These are phyloP conservation scores for Isoetes taiwanensis DNA, from an alignment of 75 land plant species.

Conservation along the genomic window DNA sequence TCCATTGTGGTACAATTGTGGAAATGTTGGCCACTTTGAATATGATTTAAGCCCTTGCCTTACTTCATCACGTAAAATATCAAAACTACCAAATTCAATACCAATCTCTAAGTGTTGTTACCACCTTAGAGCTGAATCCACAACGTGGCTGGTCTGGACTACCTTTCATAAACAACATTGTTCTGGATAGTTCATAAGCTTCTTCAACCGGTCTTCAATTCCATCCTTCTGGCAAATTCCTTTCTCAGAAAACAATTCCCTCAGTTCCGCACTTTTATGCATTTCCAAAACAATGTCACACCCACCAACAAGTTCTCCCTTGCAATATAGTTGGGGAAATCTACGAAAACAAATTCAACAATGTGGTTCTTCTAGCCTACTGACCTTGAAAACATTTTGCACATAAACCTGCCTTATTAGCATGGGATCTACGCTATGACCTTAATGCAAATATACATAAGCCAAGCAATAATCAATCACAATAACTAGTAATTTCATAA, in stretches of 20 bases:
- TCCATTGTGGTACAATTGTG: constrained; percentile 86
- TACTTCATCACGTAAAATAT: constrained; percentile 64
- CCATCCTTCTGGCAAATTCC: constrained; percentile 34
- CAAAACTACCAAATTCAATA: constrained; percentile 55
- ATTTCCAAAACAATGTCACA: no score
- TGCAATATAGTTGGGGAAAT: no score
- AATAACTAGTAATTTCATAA: no score
- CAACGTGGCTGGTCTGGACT: constrained; percentile 63
- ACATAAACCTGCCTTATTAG: no score
- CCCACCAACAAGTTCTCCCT: no score
- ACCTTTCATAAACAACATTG: constrained; percentile 79
- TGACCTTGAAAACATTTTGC: no score
- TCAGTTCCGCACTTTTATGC: no score
- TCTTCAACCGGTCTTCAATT: constrained; percentile 48
- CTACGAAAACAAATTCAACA: no score
- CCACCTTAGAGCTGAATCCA: constrained; percentile 89
- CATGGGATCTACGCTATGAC: no score
- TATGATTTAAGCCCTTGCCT: constrained; percentile 67
- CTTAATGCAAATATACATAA: no score
- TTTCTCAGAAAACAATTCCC: constrained; percentile 39
- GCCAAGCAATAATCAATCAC: no score
- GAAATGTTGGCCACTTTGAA: constrained; percentile 91
- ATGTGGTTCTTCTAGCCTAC: no score
- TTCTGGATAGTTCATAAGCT: constrained; percentile 32
- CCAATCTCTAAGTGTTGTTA: constrained; percentile 42